phyloP scores from a whole-genome alignment of 768 basidiomycete species.

The Russula sp. region DNA sequence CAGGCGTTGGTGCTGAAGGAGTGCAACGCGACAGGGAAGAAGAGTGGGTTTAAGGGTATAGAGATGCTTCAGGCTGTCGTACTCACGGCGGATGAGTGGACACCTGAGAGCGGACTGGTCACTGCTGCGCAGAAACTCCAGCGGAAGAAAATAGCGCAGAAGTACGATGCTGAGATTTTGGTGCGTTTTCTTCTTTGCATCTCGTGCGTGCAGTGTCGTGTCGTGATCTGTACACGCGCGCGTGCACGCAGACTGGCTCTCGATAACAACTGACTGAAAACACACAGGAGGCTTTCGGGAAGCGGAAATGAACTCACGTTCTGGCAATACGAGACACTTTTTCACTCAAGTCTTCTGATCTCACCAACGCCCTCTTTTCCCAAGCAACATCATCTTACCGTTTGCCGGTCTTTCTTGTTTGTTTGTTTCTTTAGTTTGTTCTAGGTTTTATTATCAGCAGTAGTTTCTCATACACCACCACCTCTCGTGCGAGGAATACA shows the following conservation, averaged over 20 bases:
- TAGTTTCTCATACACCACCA: neutral
- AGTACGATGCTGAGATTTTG: constrained; percentile 61
- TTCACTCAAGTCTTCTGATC: neutral
- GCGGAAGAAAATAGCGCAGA: constrained; percentile 64
- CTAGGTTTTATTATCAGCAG: neutral
- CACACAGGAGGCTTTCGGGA: constrained; percentile 3
- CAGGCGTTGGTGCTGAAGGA: constrained; percentile 66
- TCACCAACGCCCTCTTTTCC: neutral
- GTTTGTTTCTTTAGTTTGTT: neutral
- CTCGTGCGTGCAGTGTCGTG: neutral
- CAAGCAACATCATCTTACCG: neutral
- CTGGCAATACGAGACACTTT: too few relatives aligned
- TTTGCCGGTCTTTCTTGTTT: neutral
- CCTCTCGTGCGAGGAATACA: neutral
- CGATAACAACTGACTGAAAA: neutral
- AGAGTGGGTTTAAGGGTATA: constrained; percentile 76
- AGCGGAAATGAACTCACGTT: neutral
- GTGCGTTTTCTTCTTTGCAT: constrained; percentile 37
- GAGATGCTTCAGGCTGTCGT: constrained; percentile 77
- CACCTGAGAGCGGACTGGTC: constrained; percentile 82
- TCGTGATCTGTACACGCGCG: too few relatives aligned
- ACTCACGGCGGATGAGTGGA: constrained; percentile 85
- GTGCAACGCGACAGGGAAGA: constrained; percentile 78
- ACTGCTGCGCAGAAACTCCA: constrained; percentile 93
- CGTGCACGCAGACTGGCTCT: neutral